Evolutionary conservation across 371 early-diverging fungal species (phyloP).

Genomic region (Mortierella sp.): DNA sequence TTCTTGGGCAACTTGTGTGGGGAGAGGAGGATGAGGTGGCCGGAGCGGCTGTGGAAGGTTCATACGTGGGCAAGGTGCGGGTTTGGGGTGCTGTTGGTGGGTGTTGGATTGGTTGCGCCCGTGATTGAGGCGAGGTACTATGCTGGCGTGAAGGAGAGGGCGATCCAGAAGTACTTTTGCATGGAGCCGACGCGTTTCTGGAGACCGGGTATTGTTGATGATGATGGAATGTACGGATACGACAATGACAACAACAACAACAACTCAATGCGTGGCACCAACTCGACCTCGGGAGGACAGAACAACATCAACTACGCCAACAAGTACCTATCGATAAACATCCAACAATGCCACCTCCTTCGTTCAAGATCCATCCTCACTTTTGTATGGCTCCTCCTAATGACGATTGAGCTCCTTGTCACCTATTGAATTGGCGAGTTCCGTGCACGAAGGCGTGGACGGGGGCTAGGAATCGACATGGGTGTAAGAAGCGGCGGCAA

Average conservation of each 20-base stretch:
- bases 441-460: background rate
- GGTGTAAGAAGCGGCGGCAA: background rate
- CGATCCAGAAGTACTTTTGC: background rate
- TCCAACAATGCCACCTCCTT: conserved; percentile 5
- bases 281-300: too few relatives aligned
- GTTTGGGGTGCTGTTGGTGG: background rate
- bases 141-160: background rate
- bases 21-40: conserved; percentile 8
- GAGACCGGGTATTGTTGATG: background rate
- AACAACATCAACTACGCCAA: background rate
- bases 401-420: conserved; percentile 5
- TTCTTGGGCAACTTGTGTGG: conserved; percentile 5
- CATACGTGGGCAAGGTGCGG: conserved; percentile 3
- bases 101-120: background rate
- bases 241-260: background rate
- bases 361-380: conserved; percentile 17
- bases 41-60: background rate
- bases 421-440: conserved; percentile 5
- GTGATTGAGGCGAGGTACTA: background rate
- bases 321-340: background rate
- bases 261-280: too few relatives aligned
- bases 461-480: background rate
- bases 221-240: background rate
- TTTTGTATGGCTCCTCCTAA: conserved; percentile 15
- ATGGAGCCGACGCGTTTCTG: background rate